Conservation (phyloP, 2,329 filamentous ascomycete species). For the Hypoxylon rubiginosum region DNA sequence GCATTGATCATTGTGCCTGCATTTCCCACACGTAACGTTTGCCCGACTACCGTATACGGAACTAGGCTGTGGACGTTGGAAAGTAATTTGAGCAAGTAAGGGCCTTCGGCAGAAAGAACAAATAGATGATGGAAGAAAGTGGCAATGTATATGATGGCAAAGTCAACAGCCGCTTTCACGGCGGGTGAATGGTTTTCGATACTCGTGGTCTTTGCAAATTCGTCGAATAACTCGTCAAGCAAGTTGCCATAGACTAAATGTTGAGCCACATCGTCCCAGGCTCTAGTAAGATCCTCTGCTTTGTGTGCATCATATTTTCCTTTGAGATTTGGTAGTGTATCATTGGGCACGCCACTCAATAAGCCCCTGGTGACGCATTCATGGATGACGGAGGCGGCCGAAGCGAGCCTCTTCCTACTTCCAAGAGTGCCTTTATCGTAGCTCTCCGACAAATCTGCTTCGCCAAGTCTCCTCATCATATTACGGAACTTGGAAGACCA, state of each 20-base stretch:
- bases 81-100: slow-evolving; percentile 78
- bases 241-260: slow-evolving; percentile 77
- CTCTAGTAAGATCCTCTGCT: slow-evolving; percentile 71
- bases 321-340: slow-evolving; percentile 44
- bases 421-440: slow-evolving; percentile 85
- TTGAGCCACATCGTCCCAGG: slow-evolving; percentile 76
- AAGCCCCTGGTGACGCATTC: slow-evolving; percentile 77
- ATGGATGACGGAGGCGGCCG: slow-evolving; percentile 76
- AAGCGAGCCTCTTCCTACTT: slow-evolving; percentile 80
- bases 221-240: slow-evolving; percentile 74
- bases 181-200: slow-evolving; percentile 74
- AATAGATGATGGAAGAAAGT: slow-evolving; percentile 81
- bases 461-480: slow-evolving; percentile 72
- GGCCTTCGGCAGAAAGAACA: slow-evolving; percentile 80
- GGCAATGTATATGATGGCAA: slow-evolving; percentile 69
- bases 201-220: slow-evolving; percentile 70
- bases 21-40: slow-evolving; percentile 82
- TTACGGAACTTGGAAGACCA: slow-evolving; percentile 74
- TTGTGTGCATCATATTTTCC: slow-evolving; percentile 69
- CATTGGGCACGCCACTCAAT: slow-evolving; percentile 69
- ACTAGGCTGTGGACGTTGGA: slow-evolving; percentile 78
- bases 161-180: slow-evolving; percentile 74
- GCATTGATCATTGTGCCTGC: slow-evolving; percentile 85
- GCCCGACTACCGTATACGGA: slow-evolving; percentile 78
- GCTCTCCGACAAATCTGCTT: slow-evolving; percentile 81